Evolutionary conservation across 2,329 filamentous ascomycete genomes (phyloP).

Genomic region (Neurospora crassa): DNA sequence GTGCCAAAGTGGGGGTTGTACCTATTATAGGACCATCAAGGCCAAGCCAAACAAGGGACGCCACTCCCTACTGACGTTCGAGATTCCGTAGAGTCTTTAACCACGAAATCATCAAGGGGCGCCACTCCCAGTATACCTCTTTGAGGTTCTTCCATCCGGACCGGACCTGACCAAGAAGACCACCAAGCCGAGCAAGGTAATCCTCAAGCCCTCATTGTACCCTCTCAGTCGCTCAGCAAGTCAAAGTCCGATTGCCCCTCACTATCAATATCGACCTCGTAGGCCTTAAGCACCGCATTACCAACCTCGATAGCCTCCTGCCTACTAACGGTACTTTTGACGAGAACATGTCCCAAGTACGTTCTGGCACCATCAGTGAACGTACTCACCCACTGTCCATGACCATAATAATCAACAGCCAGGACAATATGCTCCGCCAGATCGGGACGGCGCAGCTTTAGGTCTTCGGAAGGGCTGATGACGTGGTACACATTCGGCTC

Average conservation of each 20-base stretch:
- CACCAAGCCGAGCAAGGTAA: neutral
- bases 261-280: slow-evolving; percentile 8
- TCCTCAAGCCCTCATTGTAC: neutral
- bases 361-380: slow-evolving; percentile 16
- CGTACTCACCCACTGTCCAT: slow-evolving; percentile 10
- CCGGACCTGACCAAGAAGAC: neutral
- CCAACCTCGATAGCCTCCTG: slow-evolving; percentile 12
- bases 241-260: neutral
- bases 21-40: too few relatives aligned
- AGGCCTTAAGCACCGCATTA: slow-evolving; percentile 12
- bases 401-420: slow-evolving; percentile 12
- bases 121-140: neutral
- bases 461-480: slow-evolving; percentile 14
- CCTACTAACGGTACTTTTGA: slow-evolving; percentile 12
- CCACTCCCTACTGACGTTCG: neutral
- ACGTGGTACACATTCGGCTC: neutral
- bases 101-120: neutral
- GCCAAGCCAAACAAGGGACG: neutral
- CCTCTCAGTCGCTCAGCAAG: neutral
- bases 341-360: slow-evolving; percentile 16
- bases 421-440: slow-evolving; percentile 13
- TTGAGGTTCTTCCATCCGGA: neutral
- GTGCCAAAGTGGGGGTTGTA: too few relatives aligned
- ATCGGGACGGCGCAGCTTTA: slow-evolving; percentile 12
- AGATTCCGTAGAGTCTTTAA: neutral